Conservation (phyloP, 1,284 basidiomycete species). For the Moesziomyces parantarcticus region DNA sequence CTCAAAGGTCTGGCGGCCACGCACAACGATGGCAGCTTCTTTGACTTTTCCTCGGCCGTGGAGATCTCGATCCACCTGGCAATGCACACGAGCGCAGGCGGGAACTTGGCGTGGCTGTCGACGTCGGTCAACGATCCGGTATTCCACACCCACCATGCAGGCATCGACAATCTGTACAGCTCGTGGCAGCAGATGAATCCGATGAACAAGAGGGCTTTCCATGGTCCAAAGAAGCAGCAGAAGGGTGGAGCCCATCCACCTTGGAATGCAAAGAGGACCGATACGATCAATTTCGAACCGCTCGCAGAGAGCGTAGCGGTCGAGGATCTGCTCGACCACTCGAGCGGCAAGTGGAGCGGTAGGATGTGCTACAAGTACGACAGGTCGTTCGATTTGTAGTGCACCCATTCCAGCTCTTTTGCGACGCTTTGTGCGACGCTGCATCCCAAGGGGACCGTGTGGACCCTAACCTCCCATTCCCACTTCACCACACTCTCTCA, state of each 20-base stretch:
- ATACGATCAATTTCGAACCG: slow-evolving; percentile 31
- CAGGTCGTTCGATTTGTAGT: slow-evolving; percentile 12
- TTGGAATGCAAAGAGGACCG: slow-evolving; percentile 20
- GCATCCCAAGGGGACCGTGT: too few relatives aligned
- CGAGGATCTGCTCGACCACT: slow-evolving; percentile 23
- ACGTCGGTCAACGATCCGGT: slow-evolving; percentile 18
- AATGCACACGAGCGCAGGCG: slow-evolving; percentile 38
- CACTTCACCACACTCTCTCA: too few relatives aligned
- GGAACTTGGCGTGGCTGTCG: slow-evolving; percentile 29
- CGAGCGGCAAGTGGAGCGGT: slow-evolving; percentile 21
- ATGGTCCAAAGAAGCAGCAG: slow-evolving; percentile 31
- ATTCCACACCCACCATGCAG: slow-evolving; percentile 20
- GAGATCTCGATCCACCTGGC: slow-evolving; percentile 29
- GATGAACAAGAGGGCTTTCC: slow-evolving; percentile 17
- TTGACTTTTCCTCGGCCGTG: slow-evolving; percentile 30
- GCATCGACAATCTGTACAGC: slow-evolving; percentile 15
- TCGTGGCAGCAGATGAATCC: slow-evolving; percentile 19
- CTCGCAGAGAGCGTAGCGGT: slow-evolving; percentile 25
- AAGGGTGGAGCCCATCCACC: slow-evolving; percentile 11
- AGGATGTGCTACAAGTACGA: slow-evolving; percentile 42
- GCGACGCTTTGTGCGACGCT: too few relatives aligned
- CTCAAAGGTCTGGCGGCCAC: slow-evolving; percentile 11
- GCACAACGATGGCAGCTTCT: slow-evolving; percentile 29
- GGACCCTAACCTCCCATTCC: too few relatives aligned
- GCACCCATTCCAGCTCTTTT: too few relatives aligned